Evolutionary conservation across 768 basidiomycete species (phyloP), one percentile per base, ranked within the genome.

Genomic region (Amanita jacksonii): DNA sequence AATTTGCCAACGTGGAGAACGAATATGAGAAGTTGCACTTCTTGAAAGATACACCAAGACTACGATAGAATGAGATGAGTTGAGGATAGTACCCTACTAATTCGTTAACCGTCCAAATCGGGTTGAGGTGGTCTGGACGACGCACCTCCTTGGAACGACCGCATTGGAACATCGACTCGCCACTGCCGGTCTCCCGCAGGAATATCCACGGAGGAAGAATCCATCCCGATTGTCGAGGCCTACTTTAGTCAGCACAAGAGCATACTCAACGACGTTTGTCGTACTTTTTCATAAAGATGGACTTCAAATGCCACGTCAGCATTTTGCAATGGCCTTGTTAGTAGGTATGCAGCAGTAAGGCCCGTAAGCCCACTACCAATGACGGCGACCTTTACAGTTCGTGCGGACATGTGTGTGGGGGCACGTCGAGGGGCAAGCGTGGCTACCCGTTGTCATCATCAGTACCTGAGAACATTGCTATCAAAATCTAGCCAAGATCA

Each of bases 81-180:
- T 76, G 72, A 0, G 73, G 73, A 57, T 88, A 87, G 58, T 86
- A 86, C 1, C 85, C 84, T 83, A 47, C 42, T 45, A 15, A n/a
- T 37, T 38, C 16, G 25, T 47, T 32, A 42, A 38, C 22, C 25
- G 24, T 10, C 8, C 15, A 10, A 23, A 8, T 37, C 37, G n/a
- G n/a, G n/a, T 8, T 28, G 28, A 20, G 38, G 19, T 16, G 15
- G 10, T 18, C 13, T 27, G 33, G 1, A 2, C 4, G 12, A 51
- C 73, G 40, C 43, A 79, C 83, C 82, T 63, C 79, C 79, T 68
- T 88, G 84, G 55, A 88, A 87, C 1, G 79, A 79, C 31, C 85
- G 64, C 85, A 88, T 88, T 0, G 85, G 85, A 0, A 86, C 84
- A 54, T 88, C 85, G 3, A 87, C 67, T 43, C 76, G 63, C 69